phyloP scores from a whole-genome alignment of 495 filamentous ascomycete species.

The Xylaria venustula region DNA sequence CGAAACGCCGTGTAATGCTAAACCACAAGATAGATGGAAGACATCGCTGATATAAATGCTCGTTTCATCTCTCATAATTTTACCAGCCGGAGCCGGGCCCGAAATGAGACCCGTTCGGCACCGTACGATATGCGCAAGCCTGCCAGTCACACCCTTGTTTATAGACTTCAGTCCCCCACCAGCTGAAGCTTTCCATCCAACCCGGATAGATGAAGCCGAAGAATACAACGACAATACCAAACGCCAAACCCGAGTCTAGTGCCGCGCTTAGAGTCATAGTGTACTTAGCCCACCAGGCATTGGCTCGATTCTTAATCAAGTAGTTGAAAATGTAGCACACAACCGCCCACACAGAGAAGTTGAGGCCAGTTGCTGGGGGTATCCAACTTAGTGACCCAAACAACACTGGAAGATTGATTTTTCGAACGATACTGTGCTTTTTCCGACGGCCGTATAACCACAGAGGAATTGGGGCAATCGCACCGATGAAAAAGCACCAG shows the following conservation, averaged over 20 bases:
- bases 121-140: conserved; percentile 55
- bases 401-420: conserved; percentile 69
- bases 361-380: conserved; percentile 80
- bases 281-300: conserved; percentile 83
- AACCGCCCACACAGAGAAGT: conserved; percentile 78
- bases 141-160: conserved; percentile 65
- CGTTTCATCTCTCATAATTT: background rate
- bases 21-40: background rate
- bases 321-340: conserved; percentile 84
- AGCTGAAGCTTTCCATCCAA: conserved; percentile 58
- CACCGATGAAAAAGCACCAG: conserved; percentile 77
- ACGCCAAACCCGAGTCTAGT: conserved; percentile 76
- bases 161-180: conserved; percentile 78
- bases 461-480: conserved; percentile 63
- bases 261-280: conserved; percentile 83
- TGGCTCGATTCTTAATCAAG: conserved; percentile 61
- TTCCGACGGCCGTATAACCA: conserved; percentile 60
- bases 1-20: background rate
- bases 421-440: conserved; percentile 53
- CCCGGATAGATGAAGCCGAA: conserved; percentile 78
- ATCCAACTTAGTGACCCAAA: conserved; percentile 78
- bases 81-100: conserved; percentile 57
- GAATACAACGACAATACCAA: conserved; percentile 77
- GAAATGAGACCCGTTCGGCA: conserved; percentile 55
- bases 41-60: too few relatives aligned